These are phyloP conservation scores for Lyophyllum shimeji DNA, from an alignment of 768 basidiomycete genomes.

Conservation along the genomic window DNA sequence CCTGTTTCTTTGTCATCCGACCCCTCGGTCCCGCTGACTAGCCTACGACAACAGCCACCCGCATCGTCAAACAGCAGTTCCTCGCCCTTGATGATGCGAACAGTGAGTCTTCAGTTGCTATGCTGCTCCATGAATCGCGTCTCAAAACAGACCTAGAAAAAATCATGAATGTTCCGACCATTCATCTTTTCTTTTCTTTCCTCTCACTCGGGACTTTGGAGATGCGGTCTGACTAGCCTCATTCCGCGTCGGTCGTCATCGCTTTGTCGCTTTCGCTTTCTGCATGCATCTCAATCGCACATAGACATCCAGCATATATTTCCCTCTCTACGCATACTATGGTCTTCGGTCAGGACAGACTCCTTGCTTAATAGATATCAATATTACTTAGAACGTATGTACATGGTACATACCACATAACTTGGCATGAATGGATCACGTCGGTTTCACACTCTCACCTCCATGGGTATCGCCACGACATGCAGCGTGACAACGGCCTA, in stretches of 20 bases:
- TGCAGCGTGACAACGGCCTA: background rate
- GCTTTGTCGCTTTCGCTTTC: conserved; percentile 20
- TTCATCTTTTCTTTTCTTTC: conserved; percentile 11
- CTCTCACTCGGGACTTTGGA: conserved; percentile 21
- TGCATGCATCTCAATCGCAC: conserved; percentile 23
- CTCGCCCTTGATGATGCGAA: conserved; percentile 57
- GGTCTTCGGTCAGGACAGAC: conserved; percentile 13
- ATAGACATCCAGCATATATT: conserved; percentile 22
- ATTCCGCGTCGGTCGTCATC: conserved; percentile 13
- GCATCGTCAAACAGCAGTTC: conserved; percentile 38
- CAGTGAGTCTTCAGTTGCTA: conserved; percentile 34
- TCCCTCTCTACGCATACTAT: conserved; percentile 14
- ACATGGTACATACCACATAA: conserved; percentile 14
- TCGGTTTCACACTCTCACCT: background rate
- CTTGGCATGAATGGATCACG: conserved; percentile 8
- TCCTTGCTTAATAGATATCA: conserved; percentile 23
- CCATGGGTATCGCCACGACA: background rate
- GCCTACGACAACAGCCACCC: conserved; percentile 28
- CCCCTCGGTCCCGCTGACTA: conserved; percentile 10
- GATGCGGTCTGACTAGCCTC: conserved; percentile 14
- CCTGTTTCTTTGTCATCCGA: conserved; percentile 21
- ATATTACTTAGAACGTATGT: conserved; percentile 22
- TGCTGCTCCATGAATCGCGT: background rate
- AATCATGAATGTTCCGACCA: conserved; percentile 21
- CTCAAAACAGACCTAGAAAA: conserved; percentile 18